These are phyloP conservation scores for Pythium guiyangense DNA, from an alignment of 352 stramenopile species.

Conservation along the genomic window DNA sequence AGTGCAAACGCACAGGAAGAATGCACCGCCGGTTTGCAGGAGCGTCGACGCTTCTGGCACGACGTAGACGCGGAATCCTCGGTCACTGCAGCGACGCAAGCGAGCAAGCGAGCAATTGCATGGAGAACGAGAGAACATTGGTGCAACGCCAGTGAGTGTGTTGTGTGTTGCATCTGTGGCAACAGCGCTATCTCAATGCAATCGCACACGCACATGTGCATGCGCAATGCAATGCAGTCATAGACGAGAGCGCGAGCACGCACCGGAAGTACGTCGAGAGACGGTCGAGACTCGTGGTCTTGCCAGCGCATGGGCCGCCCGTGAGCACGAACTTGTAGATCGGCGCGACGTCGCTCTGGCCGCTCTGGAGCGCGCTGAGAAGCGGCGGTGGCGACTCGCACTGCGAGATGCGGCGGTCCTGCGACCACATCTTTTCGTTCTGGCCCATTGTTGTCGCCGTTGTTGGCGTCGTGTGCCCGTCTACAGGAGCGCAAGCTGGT, in stretches of 20 bases:
- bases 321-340: constrained; percentile 95
- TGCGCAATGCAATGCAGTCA: too few species aligned
- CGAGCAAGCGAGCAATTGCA: too few species aligned
- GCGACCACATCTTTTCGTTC: constrained; percentile 50
- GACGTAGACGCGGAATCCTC: constrained; percentile 93
- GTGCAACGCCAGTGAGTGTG: too few species aligned
- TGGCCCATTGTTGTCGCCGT: constrained; percentile 22
- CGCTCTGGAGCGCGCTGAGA: constrained; percentile 61
- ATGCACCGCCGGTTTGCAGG: constrained; percentile 91
- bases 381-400: constrained; percentile 43
- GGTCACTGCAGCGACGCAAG: too few species aligned
- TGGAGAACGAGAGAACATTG: too few species aligned
- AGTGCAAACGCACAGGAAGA: constrained; percentile 63
- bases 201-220: too few species aligned
- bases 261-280: constrained; percentile 87
- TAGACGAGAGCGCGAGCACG: too few species aligned
- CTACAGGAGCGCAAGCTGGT: background rate
- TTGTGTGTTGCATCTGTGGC: too few species aligned
- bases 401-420: constrained; percentile 32
- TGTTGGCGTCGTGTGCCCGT: background rate
- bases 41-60: constrained; percentile 95
- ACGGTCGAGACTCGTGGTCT: constrained; percentile 93
- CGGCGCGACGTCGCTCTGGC: constrained; percentile 59
- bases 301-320: constrained; percentile 92
- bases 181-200: too few species aligned